Base-by-base conservation (phyloP, 169 alveolate species). In the Plasmodium chabaudi region DNA sequence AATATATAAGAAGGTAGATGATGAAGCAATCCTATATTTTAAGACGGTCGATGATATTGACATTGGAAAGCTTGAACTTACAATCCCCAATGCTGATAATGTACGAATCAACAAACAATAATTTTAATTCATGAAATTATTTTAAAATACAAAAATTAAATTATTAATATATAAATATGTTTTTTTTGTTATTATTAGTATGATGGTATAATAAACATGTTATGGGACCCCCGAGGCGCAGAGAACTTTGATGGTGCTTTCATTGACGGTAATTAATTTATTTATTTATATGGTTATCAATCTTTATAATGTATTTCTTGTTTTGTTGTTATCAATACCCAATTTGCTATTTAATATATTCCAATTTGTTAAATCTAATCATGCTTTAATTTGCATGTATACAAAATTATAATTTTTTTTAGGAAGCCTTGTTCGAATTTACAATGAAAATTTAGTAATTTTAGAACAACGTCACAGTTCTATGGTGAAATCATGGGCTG, bases 161-260 rank as follows among this genome's bases (percentile, higher is more conserved):
- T 21, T 51, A 17, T 10, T 25, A 71, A 23, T 42, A 42, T n/a
- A 71, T 23, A 23, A 3, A 17, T 51, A 17, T 4, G 34, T 53
- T 19, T 67, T 34, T 67, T 59, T 77, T 27, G 17, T 69, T 46
- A 51, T 68, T 64, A 19, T 56, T 59, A 82, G 90, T 51, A 67
- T 57, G 84, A 82, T 39, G 68, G 49, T 25, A 27, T 82, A 56
- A 39, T 82, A 67, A 55, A 34, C n/a, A 15, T 55, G 5, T 53
- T 82, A 42, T 82, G 90, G 90, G 72, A 82, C 12, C 72, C 53
- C 51, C 65, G 67, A 25, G 90, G 90, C 46, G 39, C 84, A 55
- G 65, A 68, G 56, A 42, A 59, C 12, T 67, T 82, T 53, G 90
- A 82, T 39, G 71, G 72, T 4, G n/a, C 65, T 44, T 82, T 82